Evolutionary conservation across 805 yeast genomes (phyloP), one percentile per base, ranked within the genome.

Genomic region (Starmerella cellae): DNA sequence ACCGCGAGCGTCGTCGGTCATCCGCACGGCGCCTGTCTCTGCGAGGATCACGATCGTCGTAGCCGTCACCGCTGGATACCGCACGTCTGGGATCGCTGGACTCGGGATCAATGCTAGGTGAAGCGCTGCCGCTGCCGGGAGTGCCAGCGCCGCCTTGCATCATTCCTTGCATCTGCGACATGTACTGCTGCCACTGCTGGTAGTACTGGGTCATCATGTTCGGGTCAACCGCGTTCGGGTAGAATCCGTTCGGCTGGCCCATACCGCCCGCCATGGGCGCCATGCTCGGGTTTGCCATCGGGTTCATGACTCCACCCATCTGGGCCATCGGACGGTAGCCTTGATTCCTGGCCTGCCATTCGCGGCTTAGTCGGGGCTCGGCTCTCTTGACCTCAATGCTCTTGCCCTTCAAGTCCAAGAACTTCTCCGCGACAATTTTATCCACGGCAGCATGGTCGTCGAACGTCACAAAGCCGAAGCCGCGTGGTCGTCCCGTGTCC

Each of bases 391-490:
- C 69, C 47, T 67, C 71, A 38, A 65, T 63, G 27, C 62, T 58
- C 58, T 80, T 82, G 37, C 94, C 95, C 57, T 84, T 85, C 55
- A 88, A 77, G 44, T 77, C 75, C 50, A 88, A 72, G 57, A 76
- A 84, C 61, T 80, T 81, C 60, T 79, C 80, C 44, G 77, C 79
- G 42, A 91, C 77, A 42, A 83, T 94, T 52, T 77, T 71, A 55
- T 87, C 96, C 35, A 88, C 95, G 14, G 95, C 95, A 36, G 80
- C 87, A 19, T 94, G 93, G 17, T 93, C 75, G 57, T 88, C 97
- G 63, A 81, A 88, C 13, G 98, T 88, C 49, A 88, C 85, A 61
- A 88, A 88, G 1, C 98, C 98, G 61, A 85, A 88, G 21, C 98
- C 98, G 66, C 97, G 75, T 2, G 95, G 84, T 57, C 94, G 75